These are phyloP conservation scores for Sclerotinia sclerotiorum DNA, from an alignment of 2,329 filamentous ascomycete genomes.

Conservation along the genomic window DNA sequence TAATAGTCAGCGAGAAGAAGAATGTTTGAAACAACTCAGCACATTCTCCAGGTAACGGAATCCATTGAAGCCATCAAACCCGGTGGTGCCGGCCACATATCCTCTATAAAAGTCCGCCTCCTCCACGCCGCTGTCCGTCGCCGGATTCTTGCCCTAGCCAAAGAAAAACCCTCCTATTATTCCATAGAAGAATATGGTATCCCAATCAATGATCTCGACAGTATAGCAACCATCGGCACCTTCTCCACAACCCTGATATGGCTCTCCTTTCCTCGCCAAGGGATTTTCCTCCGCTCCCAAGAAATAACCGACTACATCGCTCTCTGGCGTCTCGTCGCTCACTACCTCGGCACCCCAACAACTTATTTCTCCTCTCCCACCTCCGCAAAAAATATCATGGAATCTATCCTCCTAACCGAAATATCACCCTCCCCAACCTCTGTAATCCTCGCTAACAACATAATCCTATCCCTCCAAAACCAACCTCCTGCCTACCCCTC, in stretches of 20 bases:
- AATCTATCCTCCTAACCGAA: constrained; percentile 65
- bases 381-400: constrained; percentile 62
- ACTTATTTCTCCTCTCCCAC: constrained; percentile 56
- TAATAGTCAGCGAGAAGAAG: constrained; percentile 59
- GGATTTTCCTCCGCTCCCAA: constrained; percentile 60
- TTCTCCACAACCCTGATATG: constrained; percentile 70
- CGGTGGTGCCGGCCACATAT: constrained; percentile 63
- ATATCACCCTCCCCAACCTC: constrained; percentile 63
- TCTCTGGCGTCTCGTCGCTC: constrained; percentile 72
- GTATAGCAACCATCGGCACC: constrained; percentile 67
- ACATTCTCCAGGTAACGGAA: constrained; percentile 69
- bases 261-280: constrained; percentile 69
- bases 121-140: constrained; percentile 67
- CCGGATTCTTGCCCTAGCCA: constrained; percentile 60
- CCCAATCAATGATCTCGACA: constrained; percentile 75
- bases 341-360: constrained; percentile 68
- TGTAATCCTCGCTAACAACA: constrained; percentile 69
- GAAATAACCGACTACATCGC: constrained; percentile 71
- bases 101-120: constrained; percentile 66
- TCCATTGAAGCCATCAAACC: constrained; percentile 66
- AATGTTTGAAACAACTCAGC: constrained; percentile 71
- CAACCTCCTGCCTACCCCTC: constrained; percentile 66
- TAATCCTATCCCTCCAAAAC: constrained; percentile 66
- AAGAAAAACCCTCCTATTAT: constrained; percentile 61
- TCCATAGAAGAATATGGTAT: constrained; percentile 57